Conservation (phyloP, 2,329 filamentous ascomycete species). For the Colletotrichum endophyticum region DNA sequence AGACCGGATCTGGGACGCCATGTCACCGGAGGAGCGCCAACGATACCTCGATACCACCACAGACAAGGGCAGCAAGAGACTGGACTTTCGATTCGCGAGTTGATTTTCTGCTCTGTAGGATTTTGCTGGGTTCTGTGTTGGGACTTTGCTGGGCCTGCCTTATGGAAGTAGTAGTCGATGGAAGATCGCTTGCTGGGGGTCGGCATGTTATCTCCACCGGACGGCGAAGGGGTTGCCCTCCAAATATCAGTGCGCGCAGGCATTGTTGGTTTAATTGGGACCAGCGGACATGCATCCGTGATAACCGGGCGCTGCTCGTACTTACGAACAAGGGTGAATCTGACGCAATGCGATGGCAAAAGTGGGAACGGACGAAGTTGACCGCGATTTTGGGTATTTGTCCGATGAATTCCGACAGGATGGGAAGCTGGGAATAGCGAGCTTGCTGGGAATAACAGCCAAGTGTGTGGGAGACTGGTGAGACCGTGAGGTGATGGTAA, state of each 20-base stretch:
- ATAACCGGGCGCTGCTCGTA: not conserved
- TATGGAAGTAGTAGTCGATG: not conserved
- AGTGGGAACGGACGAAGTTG: not conserved
- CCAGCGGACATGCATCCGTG: not conserved
- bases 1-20: conserved; percentile 49
- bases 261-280: conserved; percentile 1
- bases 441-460: not conserved
- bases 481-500: not conserved
- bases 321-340: not conserved
- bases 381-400: not conserved
- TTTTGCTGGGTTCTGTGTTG: not conserved
- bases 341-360: not conserved
- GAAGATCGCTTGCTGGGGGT: not conserved
- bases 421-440: not conserved
- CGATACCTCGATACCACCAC: conserved; percentile 17
- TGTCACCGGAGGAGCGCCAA: conserved; percentile 36
- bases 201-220: not conserved
- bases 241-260: not conserved
- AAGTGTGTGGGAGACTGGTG: not conserved
- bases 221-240: not conserved
- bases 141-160: not conserved
- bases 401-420: not conserved
- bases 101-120: conserved; percentile 7
- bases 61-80: conserved; percentile 22
- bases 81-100: conserved; percentile 25